Percentiles rank a stretch among this genome's conserved stretches.
Conservation (phyloP, 495 filamentous ascomycete genomes). For the Neurospora africana region DNA sequence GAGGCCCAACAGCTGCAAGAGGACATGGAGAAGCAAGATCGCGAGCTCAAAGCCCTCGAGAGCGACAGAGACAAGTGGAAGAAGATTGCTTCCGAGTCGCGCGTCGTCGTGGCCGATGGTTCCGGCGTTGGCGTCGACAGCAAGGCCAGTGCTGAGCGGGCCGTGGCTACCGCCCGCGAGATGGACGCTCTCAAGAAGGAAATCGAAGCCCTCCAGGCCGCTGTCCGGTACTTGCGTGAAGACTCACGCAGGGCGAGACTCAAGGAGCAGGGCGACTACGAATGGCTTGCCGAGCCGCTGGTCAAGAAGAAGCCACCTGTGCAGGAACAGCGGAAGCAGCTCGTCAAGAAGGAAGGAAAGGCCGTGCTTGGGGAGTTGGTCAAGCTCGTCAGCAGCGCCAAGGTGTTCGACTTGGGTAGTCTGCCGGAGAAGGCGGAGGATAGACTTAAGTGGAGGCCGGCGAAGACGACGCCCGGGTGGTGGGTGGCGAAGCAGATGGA, state of each 20-base stretch:
- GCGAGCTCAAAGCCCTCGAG: slow-evolving; percentile 47
- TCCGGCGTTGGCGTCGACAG: slow-evolving; percentile 34
- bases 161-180: slow-evolving; percentile 60
- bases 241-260: slow-evolving; percentile 60
- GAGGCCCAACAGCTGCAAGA: slow-evolving; percentile 54
- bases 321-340: slow-evolving; percentile 45
- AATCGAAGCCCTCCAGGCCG: slow-evolving; percentile 58
- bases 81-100: slow-evolving; percentile 57
- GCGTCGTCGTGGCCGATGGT: slow-evolving; percentile 37
- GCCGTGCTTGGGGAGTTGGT: slow-evolving; percentile 65
- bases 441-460: slow-evolving; percentile 37
- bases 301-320: slow-evolving; percentile 33
- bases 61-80: slow-evolving; percentile 64
- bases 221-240: slow-evolving; percentile 68
- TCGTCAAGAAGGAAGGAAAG: slow-evolving; percentile 54
- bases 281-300: slow-evolving; percentile 60
- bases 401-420: slow-evolving; percentile 43
- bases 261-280: slow-evolving; percentile 48
- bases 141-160: slow-evolving; percentile 44
- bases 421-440: slow-evolving; percentile 42
- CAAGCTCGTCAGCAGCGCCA: slow-evolving; percentile 50
- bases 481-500: slow-evolving; percentile 32
- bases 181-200: slow-evolving; percentile 62
- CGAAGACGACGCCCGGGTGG: slow-evolving; percentile 33
- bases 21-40: slow-evolving; percentile 49